phyloP scores from a whole-genome alignment of 495 filamentous ascomycete species.

The Hypoxylon cercidicola region DNA sequence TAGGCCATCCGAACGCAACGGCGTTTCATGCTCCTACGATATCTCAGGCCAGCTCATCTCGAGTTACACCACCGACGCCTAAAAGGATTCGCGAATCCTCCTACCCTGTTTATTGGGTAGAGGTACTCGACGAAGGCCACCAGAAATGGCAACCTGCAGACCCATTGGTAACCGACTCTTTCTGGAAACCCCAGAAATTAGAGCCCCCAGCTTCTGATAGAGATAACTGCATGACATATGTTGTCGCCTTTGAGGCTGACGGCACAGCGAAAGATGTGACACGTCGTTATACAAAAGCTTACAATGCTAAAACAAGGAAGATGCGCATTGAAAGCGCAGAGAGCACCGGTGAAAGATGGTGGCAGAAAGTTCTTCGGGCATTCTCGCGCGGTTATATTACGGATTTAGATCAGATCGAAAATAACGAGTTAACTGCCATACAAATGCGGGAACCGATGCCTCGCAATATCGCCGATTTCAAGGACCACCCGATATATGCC shows the following conservation, averaged over 20 bases:
- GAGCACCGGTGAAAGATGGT: constrained; percentile 77
- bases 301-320: constrained; percentile 87
- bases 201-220: constrained; percentile 82
- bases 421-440: constrained; percentile 74
- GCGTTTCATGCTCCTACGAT: constrained; percentile 50
- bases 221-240: constrained; percentile 81
- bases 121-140: constrained; percentile 82
- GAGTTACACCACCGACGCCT: constrained; percentile 40
- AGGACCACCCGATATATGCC: constrained; percentile 89
- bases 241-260: constrained; percentile 82
- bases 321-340: constrained; percentile 73
- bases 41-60: constrained; percentile 36
- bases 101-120: constrained; percentile 92
- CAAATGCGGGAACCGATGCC: constrained; percentile 88
- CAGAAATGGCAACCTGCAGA: constrained; percentile 94
- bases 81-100: constrained; percentile 67
- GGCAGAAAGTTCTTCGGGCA: constrained; percentile 66
- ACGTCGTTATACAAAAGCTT: constrained; percentile 79
- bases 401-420: constrained; percentile 84
- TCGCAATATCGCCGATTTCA: constrained; percentile 88
- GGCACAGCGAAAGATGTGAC: constrained; percentile 82
- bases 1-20: constrained; percentile 56
- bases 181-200: constrained; percentile 74
- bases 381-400: constrained; percentile 66
- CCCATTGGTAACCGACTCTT: constrained; percentile 79